A percentile compares a stretch with the other conserved stretches of the same genome.
These are phyloP conservation scores for Mortierella sp. DNA, from an alignment of 371 early-diverging fungal species.

Conservation along the genomic window DNA sequence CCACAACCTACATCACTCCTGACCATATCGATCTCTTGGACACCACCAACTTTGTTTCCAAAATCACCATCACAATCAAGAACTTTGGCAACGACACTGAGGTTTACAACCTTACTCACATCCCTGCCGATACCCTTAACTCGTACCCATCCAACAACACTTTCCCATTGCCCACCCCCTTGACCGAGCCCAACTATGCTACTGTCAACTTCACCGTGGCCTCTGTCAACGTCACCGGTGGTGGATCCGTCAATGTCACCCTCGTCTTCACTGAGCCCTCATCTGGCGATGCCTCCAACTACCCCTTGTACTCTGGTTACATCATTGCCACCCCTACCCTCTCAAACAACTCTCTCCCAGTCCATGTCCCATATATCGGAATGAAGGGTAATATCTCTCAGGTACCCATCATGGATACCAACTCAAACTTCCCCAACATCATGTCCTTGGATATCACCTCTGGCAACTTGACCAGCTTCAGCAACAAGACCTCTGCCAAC, in stretches of 20 bases:
- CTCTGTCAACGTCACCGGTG: conserved; percentile 55
- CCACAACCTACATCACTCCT: conserved; percentile 69
- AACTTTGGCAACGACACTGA: conserved; percentile 67
- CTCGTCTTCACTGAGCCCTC: conserved; percentile 44
- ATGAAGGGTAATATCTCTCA: conserved; percentile 61
- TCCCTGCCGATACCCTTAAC: conserved; percentile 61
- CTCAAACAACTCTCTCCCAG: conserved; percentile 20
- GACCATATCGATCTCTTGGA: conserved; percentile 76
- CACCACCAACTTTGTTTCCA: conserved; percentile 57
- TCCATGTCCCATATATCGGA: conserved; percentile 72
- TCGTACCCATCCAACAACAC: conserved; percentile 50
- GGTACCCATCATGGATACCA: conserved; percentile 64
- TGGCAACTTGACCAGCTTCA: conserved; percentile 6
- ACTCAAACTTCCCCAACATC: conserved; percentile 8
- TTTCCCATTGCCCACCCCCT: conserved; percentile 36
- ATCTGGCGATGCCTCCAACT: conserved; percentile 26
- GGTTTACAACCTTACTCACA: conserved; percentile 65
- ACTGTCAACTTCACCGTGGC: conserved; percentile 44
- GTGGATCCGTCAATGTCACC: conserved; percentile 53
- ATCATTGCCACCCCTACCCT: conserved; percentile 42
- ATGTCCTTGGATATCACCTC: neutral
- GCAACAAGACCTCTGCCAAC: neutral
- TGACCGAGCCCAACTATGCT: conserved; percentile 54
- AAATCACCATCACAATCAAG: conserved; percentile 64
- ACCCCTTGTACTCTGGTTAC: conserved; percentile 47